Base-by-base conservation (phyloP, 1,284 basidiomycete genomes). In the Puccinia hordei region DNA sequence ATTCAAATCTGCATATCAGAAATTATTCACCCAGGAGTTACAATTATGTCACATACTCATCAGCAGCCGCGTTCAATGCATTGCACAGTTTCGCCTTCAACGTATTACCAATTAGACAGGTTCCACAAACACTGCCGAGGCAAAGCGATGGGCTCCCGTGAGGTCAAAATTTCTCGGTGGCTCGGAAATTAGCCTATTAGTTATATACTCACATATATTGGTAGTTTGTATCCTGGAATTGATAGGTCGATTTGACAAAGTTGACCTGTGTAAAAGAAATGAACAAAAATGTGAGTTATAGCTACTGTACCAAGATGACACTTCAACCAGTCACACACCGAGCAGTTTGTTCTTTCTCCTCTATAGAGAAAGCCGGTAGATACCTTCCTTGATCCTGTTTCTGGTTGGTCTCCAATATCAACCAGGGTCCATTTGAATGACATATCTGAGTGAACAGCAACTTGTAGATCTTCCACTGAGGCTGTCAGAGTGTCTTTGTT, bases 351-450 rank as follows among this genome's bases (percentile, higher is more conserved):
- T n/a, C 24, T 59, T 59, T 59, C 57, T 27, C 57, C 57, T 12
- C 57, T 59, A 30, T 59, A 59, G 57, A 59, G 57, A 27, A 59
- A 59, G 13, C 57, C 57, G 8, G 57, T 33, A 5, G 57, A 4
- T 33, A 27, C 57, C 57, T 59, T 59, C 57, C 57, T 59, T 30
- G 57, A 59, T 59, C 57, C 57, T 30, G 57, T 59, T 15, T 33
- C 24, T 30, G 57, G 27, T 59, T 59, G n/a, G 57, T 59, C 57
- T 59, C 57, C 57, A 17, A 59, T 27, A 17, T 59, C 57, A 59
- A 59, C 57, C 57, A 59, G 57, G 15, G 27, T 59, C 57, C 57
- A 59, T 59, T 59, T 59, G 57, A 59, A 33, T 59, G 57, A 59
- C 57, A 59, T 59, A 33, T 27, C 33, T 59, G 57, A 59, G 27